Evolutionary conservation across 345 rosid genomes (phyloP).

Genomic region (Citropsis articulata): DNA sequence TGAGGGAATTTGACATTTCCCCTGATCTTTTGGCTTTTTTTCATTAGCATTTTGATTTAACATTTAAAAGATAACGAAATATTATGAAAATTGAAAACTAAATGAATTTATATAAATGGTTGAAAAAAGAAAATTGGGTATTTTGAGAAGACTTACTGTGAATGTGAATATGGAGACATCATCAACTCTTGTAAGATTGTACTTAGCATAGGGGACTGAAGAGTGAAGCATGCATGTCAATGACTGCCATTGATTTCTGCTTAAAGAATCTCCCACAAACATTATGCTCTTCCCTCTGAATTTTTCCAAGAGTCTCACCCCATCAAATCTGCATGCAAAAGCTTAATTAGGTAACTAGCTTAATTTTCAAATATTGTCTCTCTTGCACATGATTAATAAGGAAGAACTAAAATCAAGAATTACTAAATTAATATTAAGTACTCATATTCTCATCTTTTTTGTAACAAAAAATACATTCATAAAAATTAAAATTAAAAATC

Average conservation of each 20-base stretch:
- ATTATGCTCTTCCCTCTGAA: slow-evolving; percentile 60
- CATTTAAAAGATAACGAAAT: no score
- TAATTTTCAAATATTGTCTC: no score
- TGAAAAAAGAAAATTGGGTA: background rate
- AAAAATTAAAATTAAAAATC: no score
- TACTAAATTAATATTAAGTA: background rate
- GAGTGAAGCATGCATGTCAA: slow-evolving; percentile 71
- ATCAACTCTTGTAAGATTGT: slow-evolving; percentile 35
- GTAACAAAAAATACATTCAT: background rate
- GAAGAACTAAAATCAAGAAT: background rate
- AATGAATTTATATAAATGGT: no score
- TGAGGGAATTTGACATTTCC: no score
- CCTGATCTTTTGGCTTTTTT: no score
- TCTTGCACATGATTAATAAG: background rate
- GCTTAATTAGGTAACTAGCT: no score
- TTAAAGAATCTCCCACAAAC: slow-evolving; percentile 82
- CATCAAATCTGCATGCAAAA: slow-evolving; percentile 47
- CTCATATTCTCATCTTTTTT: no score
- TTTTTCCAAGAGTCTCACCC: slow-evolving; percentile 43
- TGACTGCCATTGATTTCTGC: slow-evolving; percentile 80
- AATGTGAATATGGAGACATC: slow-evolving; percentile 48
- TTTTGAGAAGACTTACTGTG: slow-evolving; percentile 22
- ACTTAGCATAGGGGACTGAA: slow-evolving; percentile 41
- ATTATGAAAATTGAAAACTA: no score
- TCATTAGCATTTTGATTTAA: no score